Base-by-base conservation (phyloP, 768 basidiomycete genomes). In the Leccinum uliginosum region DNA sequence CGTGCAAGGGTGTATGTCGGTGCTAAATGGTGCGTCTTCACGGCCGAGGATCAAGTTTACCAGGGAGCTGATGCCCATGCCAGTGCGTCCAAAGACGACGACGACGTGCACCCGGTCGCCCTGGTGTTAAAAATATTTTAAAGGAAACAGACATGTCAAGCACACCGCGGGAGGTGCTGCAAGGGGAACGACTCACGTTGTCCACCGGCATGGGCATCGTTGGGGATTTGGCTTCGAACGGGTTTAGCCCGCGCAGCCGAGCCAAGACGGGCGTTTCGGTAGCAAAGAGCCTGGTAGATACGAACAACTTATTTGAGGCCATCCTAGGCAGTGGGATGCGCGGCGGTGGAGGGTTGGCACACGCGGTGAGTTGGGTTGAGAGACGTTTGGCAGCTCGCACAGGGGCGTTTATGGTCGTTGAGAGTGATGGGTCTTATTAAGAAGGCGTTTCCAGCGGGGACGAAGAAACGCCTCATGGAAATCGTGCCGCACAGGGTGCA, bases 61-160 rank as follows among this genome's bases (percentile, higher is more conserved):
- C 53, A 71, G 62, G 12, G 70, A 71, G 40, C 70, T 71, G 54
- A 71, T 58, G 0, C 70, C 70, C 61, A 70, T 67, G 17, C 71
- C 71, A 2, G 71, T 71, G 12, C 71, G 69, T 57, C 70, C 70
- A 53, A 72, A 71, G 58, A 71, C 58, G 54, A 71, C 71, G 6
- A 71, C 19, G 49, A 69, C 68, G 51, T 71, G 68, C 38, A 69
- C 68, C 3, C 67, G 59, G 65, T 68, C 67, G 10, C 67, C 68
- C 69, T 69, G 40, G 40, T 43, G 6, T n/a, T 43, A 43, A 43
- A 43, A 43, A 19, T 19, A 43, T 43, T 43, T 43, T 43, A 11
- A 19, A 19, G 11, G n/a, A 19, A 43, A 43, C 40, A 12, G 40
- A 43, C 11, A 43, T 43, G 19, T 32, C n/a, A 29, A 35, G 30